Evolutionary conservation across 768 basidiomycete genomes (phyloP).

Genomic region (Auriculariales sp.): DNA sequence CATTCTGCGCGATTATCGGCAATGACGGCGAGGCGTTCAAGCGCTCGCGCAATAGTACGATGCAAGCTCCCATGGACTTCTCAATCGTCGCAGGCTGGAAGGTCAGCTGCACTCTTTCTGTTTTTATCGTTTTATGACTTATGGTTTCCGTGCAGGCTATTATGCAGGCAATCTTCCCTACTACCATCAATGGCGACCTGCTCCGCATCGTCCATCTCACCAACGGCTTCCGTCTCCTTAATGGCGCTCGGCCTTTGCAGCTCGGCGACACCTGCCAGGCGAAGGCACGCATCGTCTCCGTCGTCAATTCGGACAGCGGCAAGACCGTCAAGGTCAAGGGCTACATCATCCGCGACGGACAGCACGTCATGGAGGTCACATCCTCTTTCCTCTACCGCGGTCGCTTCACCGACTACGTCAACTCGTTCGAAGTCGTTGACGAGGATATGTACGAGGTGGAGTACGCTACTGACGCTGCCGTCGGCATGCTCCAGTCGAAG

Average conservation of each 20-base stretch:
- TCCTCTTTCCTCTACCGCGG: slow-evolving; percentile 97
- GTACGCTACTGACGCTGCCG: slow-evolving; percentile 56
- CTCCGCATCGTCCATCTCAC: slow-evolving; percentile 94
- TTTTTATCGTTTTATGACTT: background rate
- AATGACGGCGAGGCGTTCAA: slow-evolving; percentile 90
- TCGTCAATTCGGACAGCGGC: slow-evolving; percentile 80
- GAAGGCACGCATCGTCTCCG: slow-evolving; percentile 77
- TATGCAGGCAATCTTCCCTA: slow-evolving; percentile 96
- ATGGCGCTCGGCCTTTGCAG: slow-evolving; percentile 58
- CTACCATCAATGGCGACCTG: slow-evolving; percentile 81
- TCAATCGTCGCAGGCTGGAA: slow-evolving; percentile 98
- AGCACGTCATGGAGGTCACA: slow-evolving; percentile 81
- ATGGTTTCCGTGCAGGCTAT: slow-evolving; percentile 54
- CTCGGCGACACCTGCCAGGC: slow-evolving; percentile 86
- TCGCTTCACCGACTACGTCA: slow-evolving; percentile 81
- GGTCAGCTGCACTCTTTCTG: slow-evolving; percentile 34
- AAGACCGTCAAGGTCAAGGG: slow-evolving; percentile 90
- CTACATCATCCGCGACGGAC: slow-evolving; percentile 56
- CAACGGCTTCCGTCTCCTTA: slow-evolving; percentile 85
- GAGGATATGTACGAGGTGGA: slow-evolving; percentile 81
- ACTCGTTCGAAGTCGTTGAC: slow-evolving; percentile 88
- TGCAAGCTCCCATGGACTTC: slow-evolving; percentile 95
- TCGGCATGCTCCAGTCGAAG: slow-evolving; percentile 88
- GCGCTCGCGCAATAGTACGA: slow-evolving; percentile 45
- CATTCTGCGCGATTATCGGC: slow-evolving; percentile 85